phyloP scores from a whole-genome alignment of 176 grass and related monocot genomes.

The Carex parvula region DNA sequence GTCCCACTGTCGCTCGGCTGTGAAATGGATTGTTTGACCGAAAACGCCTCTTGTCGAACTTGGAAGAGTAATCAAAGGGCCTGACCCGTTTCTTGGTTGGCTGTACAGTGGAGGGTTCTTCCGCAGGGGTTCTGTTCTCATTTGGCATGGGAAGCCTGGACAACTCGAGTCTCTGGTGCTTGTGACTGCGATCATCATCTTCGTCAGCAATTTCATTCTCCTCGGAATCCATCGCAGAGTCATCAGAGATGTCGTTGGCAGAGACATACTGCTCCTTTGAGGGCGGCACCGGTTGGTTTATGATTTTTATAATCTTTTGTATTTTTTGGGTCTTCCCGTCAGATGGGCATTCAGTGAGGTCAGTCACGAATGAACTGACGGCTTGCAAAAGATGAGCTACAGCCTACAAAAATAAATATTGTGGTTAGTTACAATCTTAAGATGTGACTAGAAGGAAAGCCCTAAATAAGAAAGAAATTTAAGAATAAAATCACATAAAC shows the following conservation, averaged over 20 bases:
- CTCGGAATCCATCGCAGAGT: not conserved
- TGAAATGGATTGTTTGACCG: not conserved
- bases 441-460: not conserved
- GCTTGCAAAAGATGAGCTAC: not conserved
- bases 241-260: too few species aligned
- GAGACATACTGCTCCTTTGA: conserved; percentile 45
- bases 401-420: not conserved
- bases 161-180: conserved; percentile 65
- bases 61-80: conserved; percentile 21
- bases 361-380: not conserved
- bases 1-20: conserved; percentile 43
- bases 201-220: conserved; percentile 39
- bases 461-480: not conserved
- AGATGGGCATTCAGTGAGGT: not conserved
- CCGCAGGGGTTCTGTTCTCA: conserved; percentile 38
- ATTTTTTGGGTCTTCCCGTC: not conserved
- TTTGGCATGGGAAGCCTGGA: conserved; percentile 36
- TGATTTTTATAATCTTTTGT: not conserved
- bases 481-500: not conserved
- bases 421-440: not conserved
- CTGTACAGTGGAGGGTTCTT: conserved; percentile 41
- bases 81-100: conserved; percentile 47
- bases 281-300: conserved; percentile 20
- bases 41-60: conserved; percentile 47
- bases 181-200: conserved; percentile 82